Base-by-base conservation (phyloP, 2,329 filamentous ascomycete species). In the Alternaria tenuissima region DNA sequence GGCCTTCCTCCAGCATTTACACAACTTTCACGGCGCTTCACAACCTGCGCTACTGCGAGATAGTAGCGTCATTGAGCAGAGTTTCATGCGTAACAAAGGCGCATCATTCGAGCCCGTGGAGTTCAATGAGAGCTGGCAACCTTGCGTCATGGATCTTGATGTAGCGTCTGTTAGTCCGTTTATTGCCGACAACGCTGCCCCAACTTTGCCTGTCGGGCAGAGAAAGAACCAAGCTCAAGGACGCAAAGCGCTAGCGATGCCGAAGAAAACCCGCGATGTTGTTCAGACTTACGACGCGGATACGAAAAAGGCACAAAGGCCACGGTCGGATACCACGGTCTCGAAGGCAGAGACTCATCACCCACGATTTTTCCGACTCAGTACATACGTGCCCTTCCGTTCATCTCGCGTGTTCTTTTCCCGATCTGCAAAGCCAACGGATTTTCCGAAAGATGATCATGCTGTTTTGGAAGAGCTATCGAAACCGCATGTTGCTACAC, bases 51-150 rank as follows among this genome's bases (percentile, higher is more conserved):
- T 74, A 6, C 58, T 78, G 11, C 69, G 69, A 57, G 67, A 67
- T 1, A 74, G 61, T 38, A 63, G 69, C 0, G 57, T 75, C 24
- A 67, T 78, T n/a, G 74, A 76, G 51, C 74, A 77, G 47, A 73
- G 71, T 28, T 78, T 74, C 52, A 75, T 75, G 52, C 69, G 74
- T 22, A 77, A 76, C 51, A 76, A 77, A 43, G 74, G 72, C 8
- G 72, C 73, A 20, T 74, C 74, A 1, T 78, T 78, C 32, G 75
- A 77, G 49, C 70, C 74, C n/a, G 65, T 78, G 4, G 67, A 74
- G 28, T 73, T 76, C 52, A 72, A 76, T 39, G 74, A 77, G 53
- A 69, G 72, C 36, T 67, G 74, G 62, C 71, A 72, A 44, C 72
- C 71, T 4, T 76, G 73, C 26, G 65, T 69, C 6, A 66, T 72